A percentile compares a stretch with the other conserved stretches of the same genome.
Evolutionary conservation across 768 basidiomycete species (phyloP).

Genomic region (Tephrocybe rancida): DNA sequence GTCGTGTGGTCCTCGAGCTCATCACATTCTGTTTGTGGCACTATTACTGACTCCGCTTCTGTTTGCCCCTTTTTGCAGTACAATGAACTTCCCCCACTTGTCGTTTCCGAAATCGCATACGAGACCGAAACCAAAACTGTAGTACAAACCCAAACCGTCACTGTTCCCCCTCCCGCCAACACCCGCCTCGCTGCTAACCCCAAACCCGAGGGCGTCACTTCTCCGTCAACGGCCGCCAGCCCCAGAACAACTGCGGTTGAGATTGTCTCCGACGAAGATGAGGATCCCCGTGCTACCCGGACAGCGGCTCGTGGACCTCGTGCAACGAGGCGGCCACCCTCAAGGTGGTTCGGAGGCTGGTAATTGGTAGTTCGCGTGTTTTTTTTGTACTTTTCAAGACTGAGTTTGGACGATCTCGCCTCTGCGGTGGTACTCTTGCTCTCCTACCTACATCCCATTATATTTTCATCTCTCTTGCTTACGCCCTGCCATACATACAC

Average conservation of each 20-base stretch:
- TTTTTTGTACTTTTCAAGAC: conserved; percentile 37
- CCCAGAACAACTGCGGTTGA: conserved; percentile 78
- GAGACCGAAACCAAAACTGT: conserved; percentile 69
- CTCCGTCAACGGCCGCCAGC: conserved; percentile 59
- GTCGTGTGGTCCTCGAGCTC: conserved; percentile 34
- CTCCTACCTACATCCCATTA: conserved; percentile 11
- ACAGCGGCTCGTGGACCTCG: conserved; percentile 48
- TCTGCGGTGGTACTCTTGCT: conserved; percentile 2
- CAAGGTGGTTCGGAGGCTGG: conserved; percentile 66
- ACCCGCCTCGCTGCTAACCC: conserved; percentile 77
- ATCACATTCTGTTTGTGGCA: conserved; percentile 17
- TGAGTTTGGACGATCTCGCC: conserved; percentile 20
- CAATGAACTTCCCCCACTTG: conserved; percentile 48
- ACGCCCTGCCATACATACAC: conserved; percentile 4
- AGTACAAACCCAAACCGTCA: conserved; percentile 66
- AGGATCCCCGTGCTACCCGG: conserved; percentile 35
- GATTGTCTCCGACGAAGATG: conserved; percentile 64
- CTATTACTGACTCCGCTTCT: conserved; percentile 27
- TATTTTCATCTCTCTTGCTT: conserved; percentile 12
- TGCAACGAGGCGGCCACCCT: conserved; percentile 49
- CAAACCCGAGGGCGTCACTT: conserved; percentile 62
- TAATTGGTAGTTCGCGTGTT: conserved; percentile 33
- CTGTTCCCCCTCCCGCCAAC: conserved; percentile 75
- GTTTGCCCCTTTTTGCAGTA: conserved; percentile 33
- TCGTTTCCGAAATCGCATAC: conserved; percentile 47